These are phyloP conservation scores for Trichophyton mentagrophytes DNA, from an alignment of 2,329 filamentous ascomycete genomes.

Conservation along the genomic window DNA sequence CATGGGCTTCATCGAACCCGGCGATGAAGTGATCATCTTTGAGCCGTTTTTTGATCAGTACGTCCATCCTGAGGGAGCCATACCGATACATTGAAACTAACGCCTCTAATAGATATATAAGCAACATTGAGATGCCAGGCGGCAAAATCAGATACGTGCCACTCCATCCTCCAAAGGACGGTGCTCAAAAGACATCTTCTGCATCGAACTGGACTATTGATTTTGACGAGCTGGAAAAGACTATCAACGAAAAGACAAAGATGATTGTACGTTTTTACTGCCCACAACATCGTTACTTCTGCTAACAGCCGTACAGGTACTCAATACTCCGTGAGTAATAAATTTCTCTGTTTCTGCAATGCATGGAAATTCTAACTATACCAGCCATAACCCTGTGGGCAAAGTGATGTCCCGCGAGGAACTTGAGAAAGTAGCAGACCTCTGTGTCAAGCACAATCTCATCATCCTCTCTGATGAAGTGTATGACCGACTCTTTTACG, in stretches of 20 bases:
- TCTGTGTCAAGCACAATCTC: conserved; percentile 86
- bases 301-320: conserved; percentile 21
- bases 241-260: conserved; percentile 75
- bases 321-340: conserved; percentile 38
- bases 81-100: background rate
- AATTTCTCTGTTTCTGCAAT: background rate
- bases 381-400: conserved; percentile 77
- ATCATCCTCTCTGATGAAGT: conserved; percentile 89
- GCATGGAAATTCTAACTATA: background rate
- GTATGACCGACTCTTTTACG: conserved; percentile 90
- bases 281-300: conserved; percentile 1
- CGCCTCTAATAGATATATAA: conserved; percentile 56
- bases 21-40: conserved; percentile 94
- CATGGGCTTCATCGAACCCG: conserved; percentile 90
- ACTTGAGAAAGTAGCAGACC: conserved; percentile 67
- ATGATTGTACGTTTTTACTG: conserved; percentile 64
- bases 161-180: conserved; percentile 75
- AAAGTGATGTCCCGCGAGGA: conserved; percentile 85
- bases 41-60: conserved; percentile 98
- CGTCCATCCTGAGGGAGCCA: conserved; percentile 34
- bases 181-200: conserved; percentile 65
- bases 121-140: conserved; percentile 96
- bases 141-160: conserved; percentile 92
- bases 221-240: conserved; percentile 65
- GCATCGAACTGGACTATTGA: conserved; percentile 82